Conservation (phyloP, 140 eudicot genomes). For the Erigeron philadelphicus region DNA sequence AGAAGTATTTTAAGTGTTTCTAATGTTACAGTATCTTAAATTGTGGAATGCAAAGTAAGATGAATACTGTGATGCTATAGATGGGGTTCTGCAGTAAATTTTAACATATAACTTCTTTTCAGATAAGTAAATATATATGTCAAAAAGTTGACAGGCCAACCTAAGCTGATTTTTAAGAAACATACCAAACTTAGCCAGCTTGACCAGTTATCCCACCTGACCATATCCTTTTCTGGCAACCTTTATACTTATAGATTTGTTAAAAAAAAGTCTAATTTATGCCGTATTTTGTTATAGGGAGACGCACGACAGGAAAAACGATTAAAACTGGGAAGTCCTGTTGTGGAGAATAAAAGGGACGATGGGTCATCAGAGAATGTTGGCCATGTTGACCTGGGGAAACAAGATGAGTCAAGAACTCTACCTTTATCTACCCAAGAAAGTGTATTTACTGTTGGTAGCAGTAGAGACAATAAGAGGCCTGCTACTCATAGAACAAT, state of each 20-base stretch:
- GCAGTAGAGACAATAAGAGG: constrained; percentile 41
- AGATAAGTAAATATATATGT: not conserved
- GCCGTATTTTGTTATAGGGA: constrained; percentile 42
- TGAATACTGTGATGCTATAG: not conserved
- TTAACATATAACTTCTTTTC: not conserved
- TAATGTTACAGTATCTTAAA: not conserved
- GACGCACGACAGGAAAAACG: constrained; percentile 72
- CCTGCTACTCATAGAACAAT: constrained; percentile 35
- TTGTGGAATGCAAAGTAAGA: not conserved
- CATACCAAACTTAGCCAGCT: not conserved
- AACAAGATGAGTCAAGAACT: constrained; percentile 41
- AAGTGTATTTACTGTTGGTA: constrained; percentile 50
- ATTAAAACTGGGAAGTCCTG: constrained; percentile 39
- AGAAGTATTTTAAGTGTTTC: not conserved
- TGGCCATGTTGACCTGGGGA: constrained; percentile 31
- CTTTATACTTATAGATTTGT: not conserved
- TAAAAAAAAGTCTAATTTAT: not conserved
- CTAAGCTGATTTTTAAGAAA: not conserved
- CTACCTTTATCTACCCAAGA: constrained; percentile 46
- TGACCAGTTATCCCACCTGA: not conserved
- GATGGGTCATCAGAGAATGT: constrained; percentile 21
- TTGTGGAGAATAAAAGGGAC: constrained; percentile 34
- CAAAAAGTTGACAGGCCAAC: not conserved
- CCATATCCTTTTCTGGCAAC: not conserved
- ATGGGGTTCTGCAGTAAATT: not conserved